These are phyloP conservation scores for Urochloa ruziziensis DNA, from an alignment of 176 grass and related monocot genomes.

Conservation along the genomic window DNA sequence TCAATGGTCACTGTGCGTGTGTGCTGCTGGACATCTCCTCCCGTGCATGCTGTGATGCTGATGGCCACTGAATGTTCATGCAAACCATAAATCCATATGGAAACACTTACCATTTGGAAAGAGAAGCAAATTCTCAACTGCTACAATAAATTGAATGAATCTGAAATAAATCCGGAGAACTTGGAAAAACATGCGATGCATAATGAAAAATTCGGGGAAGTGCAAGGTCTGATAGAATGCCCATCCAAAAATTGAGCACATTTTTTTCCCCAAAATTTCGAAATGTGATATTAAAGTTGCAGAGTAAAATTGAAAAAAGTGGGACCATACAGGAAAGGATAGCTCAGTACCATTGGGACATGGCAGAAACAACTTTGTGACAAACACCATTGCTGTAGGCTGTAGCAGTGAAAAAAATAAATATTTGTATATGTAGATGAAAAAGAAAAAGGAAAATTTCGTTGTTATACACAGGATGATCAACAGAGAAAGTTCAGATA, in stretches of 20 bases:
- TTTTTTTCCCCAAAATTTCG: background rate
- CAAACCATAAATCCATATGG: background rate
- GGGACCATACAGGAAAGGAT: background rate
- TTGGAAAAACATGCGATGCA: background rate
- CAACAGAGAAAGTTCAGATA: background rate
- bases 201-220: background rate
- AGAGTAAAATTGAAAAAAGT: background rate
- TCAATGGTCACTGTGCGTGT: background rate
- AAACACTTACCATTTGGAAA: background rate
- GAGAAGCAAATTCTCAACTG: background rate
- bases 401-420: slow-evolving; percentile 2
- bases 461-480: background rate
- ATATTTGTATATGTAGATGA: background rate
- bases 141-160: background rate
- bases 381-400: background rate
- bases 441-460: background rate
- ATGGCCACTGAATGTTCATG: background rate
- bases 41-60: background rate
- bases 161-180: background rate
- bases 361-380: background rate
- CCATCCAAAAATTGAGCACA: background rate
- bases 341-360: background rate
- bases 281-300: background rate
- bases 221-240: background rate
- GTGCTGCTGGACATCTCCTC: background rate